Evolutionary conservation across 805 yeast species (phyloP), one percentile per base, ranked within the genome.

Genomic region (Lachancea thermotolerans): DNA sequence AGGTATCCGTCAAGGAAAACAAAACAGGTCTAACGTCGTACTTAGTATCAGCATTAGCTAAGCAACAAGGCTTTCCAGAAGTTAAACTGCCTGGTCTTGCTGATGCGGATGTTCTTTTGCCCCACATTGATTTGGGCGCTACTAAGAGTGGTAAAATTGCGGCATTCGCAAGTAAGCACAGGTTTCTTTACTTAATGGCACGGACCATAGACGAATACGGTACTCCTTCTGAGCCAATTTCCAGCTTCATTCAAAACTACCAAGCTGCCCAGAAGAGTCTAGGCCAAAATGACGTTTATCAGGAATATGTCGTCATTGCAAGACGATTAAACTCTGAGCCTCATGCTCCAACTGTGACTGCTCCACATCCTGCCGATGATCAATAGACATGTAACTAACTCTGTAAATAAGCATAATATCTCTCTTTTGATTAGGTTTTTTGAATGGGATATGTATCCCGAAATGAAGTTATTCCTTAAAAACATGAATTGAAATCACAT

Each of bases 21-120:
- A 40, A 36, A 5, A 50, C 57, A 7, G 67, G 67, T 4, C 41
- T 63, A 32, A 52, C 60, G 6, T 46, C 49, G 7, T 44, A 51
- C 12, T 46, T 63, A 15, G 41, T 60, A 7, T 32, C 44, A 10
- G 45, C 53, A 9, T 35, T 56, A 15, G 46, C 47, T 21, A 56
- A 45, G 35, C 61, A 58, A 35, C 52, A 54, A 17, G 48, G 49
- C 8, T 37, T 49, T 14, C 21, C 18, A 1, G 33, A 32, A 5
- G 43, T 48, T 14, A 16, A 37, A 5, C 37, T 52, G 18, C 45
- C 48, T 10, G 53, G 52, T 14, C 47, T 55, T 16, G 32, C 39
- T 10, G 35, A 41, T 8, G 27, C 34, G 5, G 46, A 44, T 4
- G 32, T 55, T 6, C 35, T 32, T 7, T 32, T 55, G 18, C 56